Percentiles rank a stretch among this genome's conserved stretches.
phyloP scores from a whole-genome alignment of 345 rosid species.

The Luvunga scandens region DNA sequence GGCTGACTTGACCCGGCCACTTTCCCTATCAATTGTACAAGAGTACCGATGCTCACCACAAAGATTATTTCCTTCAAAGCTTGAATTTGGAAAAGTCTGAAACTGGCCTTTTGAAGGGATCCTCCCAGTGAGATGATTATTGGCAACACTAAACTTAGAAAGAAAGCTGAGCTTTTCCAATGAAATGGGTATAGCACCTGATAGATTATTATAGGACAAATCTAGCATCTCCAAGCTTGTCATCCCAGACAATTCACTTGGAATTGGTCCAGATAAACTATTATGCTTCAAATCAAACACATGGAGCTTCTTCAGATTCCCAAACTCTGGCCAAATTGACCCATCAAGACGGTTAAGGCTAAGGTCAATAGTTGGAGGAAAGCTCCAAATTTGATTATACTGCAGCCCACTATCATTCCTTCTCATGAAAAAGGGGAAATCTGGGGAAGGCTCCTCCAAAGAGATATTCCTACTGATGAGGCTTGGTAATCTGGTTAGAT shows the following conservation, averaged over 20 bases:
- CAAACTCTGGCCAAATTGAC: constrained; percentile 53
- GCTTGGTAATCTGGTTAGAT: constrained; percentile 40
- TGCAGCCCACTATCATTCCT: constrained; percentile 53
- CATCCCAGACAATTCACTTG: constrained; percentile 43
- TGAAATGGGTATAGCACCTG: constrained; percentile 41
- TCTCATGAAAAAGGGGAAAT: constrained; percentile 58
- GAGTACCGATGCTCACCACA: constrained; percentile 63
- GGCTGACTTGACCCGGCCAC: constrained; percentile 3
- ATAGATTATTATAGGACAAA: constrained; percentile 41
- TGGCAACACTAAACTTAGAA: constrained; percentile 56
- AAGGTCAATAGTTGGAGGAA: constrained; percentile 29
- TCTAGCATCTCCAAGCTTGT: constrained; percentile 54
- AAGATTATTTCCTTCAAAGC: constrained; percentile 72
- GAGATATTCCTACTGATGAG: constrained; percentile 43
- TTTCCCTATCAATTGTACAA: constrained; percentile 27
- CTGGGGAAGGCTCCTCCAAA: constrained; percentile 49
- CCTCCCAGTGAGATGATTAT: constrained; percentile 50
- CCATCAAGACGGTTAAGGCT: constrained; percentile 22
- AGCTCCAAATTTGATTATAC: constrained; percentile 50
- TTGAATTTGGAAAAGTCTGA: constrained; percentile 68
- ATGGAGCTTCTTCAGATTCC: constrained; percentile 47
- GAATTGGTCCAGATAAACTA: constrained; percentile 40
- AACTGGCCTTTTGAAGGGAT: constrained; percentile 73
- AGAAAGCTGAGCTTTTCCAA: constrained; percentile 44
- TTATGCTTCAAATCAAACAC: constrained; percentile 46